These are phyloP conservation scores for Lathyrus tuberosus DNA, from an alignment of 306 rosid species.

Conservation along the genomic window DNA sequence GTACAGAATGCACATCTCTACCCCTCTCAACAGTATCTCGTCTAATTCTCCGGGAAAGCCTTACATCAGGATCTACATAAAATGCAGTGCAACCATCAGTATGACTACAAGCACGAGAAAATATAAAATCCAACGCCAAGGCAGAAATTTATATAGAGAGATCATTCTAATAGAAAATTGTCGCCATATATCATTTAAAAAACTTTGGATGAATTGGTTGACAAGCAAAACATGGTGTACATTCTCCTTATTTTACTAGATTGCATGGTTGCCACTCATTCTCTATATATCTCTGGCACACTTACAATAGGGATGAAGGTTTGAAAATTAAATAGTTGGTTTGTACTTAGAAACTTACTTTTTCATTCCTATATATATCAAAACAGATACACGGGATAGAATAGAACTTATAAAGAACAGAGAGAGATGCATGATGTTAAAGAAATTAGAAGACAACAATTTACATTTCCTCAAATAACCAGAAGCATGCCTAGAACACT, in stretches of 20 bases:
- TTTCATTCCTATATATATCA: neutral
- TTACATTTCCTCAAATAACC: neutral
- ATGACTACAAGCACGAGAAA: constrained; percentile 28
- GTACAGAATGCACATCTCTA: constrained; percentile 83
- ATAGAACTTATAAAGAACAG: neutral
- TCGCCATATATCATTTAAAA: constrained; percentile 25
- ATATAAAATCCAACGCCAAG: constrained; percentile 5
- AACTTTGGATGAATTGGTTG: constrained; percentile 16
- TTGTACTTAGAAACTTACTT: constrained; percentile 4
- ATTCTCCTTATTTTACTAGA: constrained; percentile 2
- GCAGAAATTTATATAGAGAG: constrained; percentile 6
- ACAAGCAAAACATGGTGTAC: constrained; percentile 23
- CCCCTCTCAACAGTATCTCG: constrained; percentile 94
- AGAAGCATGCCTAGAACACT: neutral
- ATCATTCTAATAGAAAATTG: constrained; percentile 11
- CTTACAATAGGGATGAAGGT: constrained; percentile 10
- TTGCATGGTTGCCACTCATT: constrained; percentile 7
- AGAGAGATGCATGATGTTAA: neutral
- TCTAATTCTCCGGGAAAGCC: constrained; percentile 92
- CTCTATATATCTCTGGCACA: neutral
- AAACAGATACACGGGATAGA: neutral
- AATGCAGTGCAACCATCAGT: constrained; percentile 31
- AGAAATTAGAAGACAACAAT: neutral
- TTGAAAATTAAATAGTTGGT: constrained; percentile 23
- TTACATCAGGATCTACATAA: constrained; percentile 87